Percentiles rank a stretch among this genome's conserved stretches.
These are phyloP conservation scores for Trifolium pratense DNA, from an alignment of 306 rosid species.

Conservation along the genomic window DNA sequence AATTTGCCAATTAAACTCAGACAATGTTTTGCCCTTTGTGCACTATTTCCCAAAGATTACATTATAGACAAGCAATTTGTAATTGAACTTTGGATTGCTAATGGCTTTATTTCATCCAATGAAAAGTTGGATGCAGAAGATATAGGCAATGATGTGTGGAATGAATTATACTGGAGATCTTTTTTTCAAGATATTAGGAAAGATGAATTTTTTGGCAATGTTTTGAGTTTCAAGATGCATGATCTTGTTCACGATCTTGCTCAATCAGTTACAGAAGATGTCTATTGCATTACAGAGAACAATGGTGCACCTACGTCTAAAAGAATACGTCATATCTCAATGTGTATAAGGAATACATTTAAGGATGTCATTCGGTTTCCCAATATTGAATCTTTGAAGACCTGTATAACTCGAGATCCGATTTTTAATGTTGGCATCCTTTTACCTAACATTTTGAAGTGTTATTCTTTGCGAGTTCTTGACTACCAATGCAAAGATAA, in stretches of 20 bases:
- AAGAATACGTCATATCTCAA: neutral
- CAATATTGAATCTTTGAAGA: neutral
- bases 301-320: too few relatives aligned
- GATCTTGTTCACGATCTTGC: neutral
- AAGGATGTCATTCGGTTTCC: neutral
- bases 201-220: neutral
- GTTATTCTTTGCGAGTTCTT: neutral
- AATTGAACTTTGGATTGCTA: neutral
- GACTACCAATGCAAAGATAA: accelerated
- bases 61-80: neutral
- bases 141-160: neutral
- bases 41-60: neutral
- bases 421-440: too few relatives aligned
- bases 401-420: neutral
- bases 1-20: neutral
- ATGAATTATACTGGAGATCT: neutral
- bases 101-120: neutral
- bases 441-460: neutral
- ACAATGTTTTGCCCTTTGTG: neutral
- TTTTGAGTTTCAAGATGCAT: neutral
- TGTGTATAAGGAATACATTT: too few relatives aligned
- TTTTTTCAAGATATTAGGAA: neutral
- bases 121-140: neutral
- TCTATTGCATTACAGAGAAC: neutral
- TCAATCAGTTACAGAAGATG: neutral